Conservation (phyloP, 805 yeast species). For the Kluyveromyces dobzhanskii region DNA sequence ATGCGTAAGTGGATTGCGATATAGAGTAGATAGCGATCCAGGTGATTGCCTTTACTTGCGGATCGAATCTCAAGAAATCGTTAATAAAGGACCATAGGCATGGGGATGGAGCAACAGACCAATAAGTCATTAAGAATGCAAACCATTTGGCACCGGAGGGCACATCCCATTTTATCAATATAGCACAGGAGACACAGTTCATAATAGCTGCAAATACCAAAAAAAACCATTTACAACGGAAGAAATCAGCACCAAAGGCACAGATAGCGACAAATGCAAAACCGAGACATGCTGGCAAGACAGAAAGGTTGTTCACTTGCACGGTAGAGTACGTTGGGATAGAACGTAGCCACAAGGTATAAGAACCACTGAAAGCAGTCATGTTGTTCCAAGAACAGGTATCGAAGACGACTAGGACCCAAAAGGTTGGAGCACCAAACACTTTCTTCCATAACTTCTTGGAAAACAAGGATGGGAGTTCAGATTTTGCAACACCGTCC, state of each 20-base stretch:
- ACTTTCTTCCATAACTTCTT: conserved; percentile 44
- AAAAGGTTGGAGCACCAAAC: conserved; percentile 46
- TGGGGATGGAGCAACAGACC: conserved; percentile 58
- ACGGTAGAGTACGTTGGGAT: conserved; percentile 36
- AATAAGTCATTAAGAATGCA: conserved; percentile 51
- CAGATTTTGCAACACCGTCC: conserved; percentile 22
- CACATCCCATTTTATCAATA: conserved; percentile 53
- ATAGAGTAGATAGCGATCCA: conserved; percentile 49
- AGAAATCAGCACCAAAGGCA: conserved; percentile 42
- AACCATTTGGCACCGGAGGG: conserved; percentile 54
- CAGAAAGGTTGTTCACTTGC: conserved; percentile 41
- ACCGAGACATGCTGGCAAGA: conserved; percentile 54
- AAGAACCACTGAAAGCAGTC: conserved; percentile 49
- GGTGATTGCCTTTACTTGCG: conserved; percentile 45
- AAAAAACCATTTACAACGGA: conserved; percentile 45
- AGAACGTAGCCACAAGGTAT: conserved; percentile 53
- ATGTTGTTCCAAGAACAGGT: conserved; percentile 56
- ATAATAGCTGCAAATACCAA: conserved; percentile 44
- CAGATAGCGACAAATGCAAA: conserved; percentile 39
- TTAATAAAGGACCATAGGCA: conserved; percentile 50
- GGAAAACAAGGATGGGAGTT: conserved; percentile 28
- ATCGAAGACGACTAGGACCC: conserved; percentile 45
- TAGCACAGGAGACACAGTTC: conserved; percentile 45
- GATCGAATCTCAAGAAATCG: conserved; percentile 50
- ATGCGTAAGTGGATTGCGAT: conserved; percentile 53